Conservation (phyloP, 257 asterid genomes). For the Forsythia viridissima region DNA sequence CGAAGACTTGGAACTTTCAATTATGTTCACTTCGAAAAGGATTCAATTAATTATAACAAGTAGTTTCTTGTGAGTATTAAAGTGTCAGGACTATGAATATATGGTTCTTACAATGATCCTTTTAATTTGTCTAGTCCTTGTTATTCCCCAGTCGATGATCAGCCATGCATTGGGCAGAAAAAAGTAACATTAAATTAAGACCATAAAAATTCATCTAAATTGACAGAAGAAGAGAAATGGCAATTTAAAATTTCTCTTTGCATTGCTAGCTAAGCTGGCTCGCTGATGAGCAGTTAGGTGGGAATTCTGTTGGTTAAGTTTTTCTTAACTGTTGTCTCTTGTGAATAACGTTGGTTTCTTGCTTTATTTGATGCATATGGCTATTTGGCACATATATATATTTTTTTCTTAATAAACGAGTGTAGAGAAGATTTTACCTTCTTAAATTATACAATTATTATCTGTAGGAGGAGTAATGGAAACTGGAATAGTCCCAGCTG, state of each 20-base stretch:
- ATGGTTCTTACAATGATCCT: neutral
- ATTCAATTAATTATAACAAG: neutral
- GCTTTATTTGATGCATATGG: neutral
- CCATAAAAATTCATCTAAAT: neutral
- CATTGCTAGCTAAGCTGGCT: neutral
- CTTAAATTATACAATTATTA: neutral
- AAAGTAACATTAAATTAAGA: neutral
- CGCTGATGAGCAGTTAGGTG: no score
- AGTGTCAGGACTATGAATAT: neutral
- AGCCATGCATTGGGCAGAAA: neutral
- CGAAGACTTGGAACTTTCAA: neutral
- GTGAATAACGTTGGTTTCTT: neutral
- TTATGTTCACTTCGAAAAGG: neutral
- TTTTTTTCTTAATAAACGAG: slow-evolving; percentile 8
- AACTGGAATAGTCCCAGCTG: slow-evolving; percentile 33
- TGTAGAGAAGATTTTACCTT: slow-evolving; percentile 12
- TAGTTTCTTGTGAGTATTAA: slow-evolving; percentile 2
- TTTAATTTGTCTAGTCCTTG: neutral
- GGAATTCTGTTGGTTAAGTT: no score
- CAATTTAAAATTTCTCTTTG: neutral
- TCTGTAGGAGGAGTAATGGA: slow-evolving; percentile 37
- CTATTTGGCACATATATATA: neutral
- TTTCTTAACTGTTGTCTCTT: no score
- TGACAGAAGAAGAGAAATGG: neutral
- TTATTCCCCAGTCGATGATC: neutral